Percentiles rank a stretch among this genome's conserved stretches.
These are phyloP conservation scores for Boletellus sp. DNA, from an alignment of 1,284 basidiomycete genomes.

Conservation along the genomic window DNA sequence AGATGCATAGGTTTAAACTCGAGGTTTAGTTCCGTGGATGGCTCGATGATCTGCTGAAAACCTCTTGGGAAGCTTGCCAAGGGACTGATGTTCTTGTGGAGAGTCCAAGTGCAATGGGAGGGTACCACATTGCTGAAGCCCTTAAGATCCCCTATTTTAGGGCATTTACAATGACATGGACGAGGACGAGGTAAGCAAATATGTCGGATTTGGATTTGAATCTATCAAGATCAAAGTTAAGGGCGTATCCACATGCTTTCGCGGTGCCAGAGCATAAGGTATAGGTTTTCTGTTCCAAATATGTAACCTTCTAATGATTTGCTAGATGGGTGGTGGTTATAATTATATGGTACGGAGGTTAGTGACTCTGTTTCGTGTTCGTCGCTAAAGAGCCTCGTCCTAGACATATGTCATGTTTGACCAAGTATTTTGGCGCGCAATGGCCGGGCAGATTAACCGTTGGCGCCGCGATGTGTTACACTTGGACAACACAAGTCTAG, in stretches of 20 bases:
- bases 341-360: slow-evolving; percentile 85
- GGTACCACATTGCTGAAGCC: slow-evolving; percentile 96
- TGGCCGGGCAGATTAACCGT: slow-evolving; percentile 89
- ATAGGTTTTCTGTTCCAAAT: slow-evolving; percentile 15
- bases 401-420: slow-evolving; percentile 92
- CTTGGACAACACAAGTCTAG: slow-evolving; percentile 79
- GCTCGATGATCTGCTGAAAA: slow-evolving; percentile 92
- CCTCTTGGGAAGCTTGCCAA: slow-evolving; percentile 95
- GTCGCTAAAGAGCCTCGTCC: slow-evolving; percentile 6
- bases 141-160: slow-evolving; percentile 90
- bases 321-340: slow-evolving; percentile 89
- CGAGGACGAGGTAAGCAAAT: slow-evolving; percentile 57
- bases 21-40: slow-evolving; percentile 83
- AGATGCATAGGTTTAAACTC: slow-evolving; percentile 2
- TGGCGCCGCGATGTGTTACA: slow-evolving; percentile 84
- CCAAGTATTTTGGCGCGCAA: slow-evolving; percentile 96
- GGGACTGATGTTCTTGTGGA: slow-evolving; percentile 91
- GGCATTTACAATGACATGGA: slow-evolving; percentile 88
- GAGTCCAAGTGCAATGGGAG: slow-evolving; percentile 96
- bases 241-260: slow-evolving; percentile 97
- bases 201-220: neutral
- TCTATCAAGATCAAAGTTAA: slow-evolving; percentile 25
- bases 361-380: neutral
- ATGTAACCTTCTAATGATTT: slow-evolving; percentile 15
- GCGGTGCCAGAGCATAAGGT: slow-evolving; percentile 91